A percentile compares a stretch with the other conserved stretches of the same genome.
phyloP scores from a whole-genome alignment of 2,329 filamentous ascomycete species.

The Fusarium abutilonis region DNA sequence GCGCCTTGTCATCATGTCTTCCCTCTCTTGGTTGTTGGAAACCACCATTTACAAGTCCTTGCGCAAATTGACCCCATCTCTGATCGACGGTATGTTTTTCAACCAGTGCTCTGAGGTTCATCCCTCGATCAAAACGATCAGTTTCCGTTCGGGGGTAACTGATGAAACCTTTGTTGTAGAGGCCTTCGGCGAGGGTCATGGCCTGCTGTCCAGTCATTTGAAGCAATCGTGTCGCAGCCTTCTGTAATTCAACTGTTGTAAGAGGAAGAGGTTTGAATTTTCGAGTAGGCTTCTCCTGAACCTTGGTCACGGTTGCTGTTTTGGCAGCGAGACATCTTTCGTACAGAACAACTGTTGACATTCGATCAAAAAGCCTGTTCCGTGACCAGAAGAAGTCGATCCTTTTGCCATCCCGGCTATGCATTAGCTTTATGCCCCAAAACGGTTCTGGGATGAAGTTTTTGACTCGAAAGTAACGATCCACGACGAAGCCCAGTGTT shows the following conservation, averaged over 20 bases:
- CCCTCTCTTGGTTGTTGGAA: slow-evolving; percentile 86
- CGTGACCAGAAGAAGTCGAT: slow-evolving; percentile 88
- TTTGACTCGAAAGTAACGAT: slow-evolving; percentile 91
- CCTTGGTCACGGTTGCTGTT: slow-evolving; percentile 81
- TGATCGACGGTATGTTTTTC: slow-evolving; percentile 83
- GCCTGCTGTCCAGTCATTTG: slow-evolving; percentile 91
- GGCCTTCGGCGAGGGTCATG: slow-evolving; percentile 85
- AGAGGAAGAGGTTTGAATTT: slow-evolving; percentile 94
- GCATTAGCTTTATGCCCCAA: slow-evolving; percentile 89
- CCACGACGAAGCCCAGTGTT: slow-evolving; percentile 95
- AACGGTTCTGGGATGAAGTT: slow-evolving; percentile 94
- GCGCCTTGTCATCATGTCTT: slow-evolving; percentile 92
- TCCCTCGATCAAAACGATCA: slow-evolving; percentile 90
- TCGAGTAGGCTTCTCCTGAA: slow-evolving; percentile 88
- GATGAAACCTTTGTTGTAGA: slow-evolving; percentile 96
- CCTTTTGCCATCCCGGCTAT: slow-evolving; percentile 78
- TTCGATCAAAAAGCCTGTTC: slow-evolving; percentile 86
- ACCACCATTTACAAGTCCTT: slow-evolving; percentile 75
- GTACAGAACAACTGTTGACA: slow-evolving; percentile 81
- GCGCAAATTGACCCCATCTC: slow-evolving; percentile 84
- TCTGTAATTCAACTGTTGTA: slow-evolving; percentile 96
- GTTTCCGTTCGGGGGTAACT: slow-evolving; percentile 98
- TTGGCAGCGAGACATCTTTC: slow-evolving; percentile 84
- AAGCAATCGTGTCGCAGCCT: slow-evolving; percentile 88
- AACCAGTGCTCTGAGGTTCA: slow-evolving; percentile 82